phyloP scores from a whole-genome alignment of 164 flowering plant genomes.

The Magnolia officinalis region DNA sequence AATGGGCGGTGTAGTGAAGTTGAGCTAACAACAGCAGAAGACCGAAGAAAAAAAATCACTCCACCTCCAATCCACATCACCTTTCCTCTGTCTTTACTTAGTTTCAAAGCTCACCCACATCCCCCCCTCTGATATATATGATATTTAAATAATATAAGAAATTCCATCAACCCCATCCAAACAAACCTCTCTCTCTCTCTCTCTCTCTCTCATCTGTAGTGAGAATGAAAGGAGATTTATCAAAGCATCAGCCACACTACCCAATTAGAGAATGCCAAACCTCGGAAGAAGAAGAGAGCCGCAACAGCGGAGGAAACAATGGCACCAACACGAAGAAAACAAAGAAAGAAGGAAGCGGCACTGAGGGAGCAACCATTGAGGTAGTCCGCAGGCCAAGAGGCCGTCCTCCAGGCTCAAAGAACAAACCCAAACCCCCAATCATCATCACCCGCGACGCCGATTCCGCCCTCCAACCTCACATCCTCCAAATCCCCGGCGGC shows the following conservation, averaged over 20 bases:
- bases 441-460: no score
- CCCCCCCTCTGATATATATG: not conserved
- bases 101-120: slow-evolving; percentile 7
- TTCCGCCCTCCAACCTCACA: no score
- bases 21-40: not conserved
- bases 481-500: no score
- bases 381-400: no score
- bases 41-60: not conserved
- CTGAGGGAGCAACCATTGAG: no score
- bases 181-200: not conserved
- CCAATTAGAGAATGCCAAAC: slow-evolving; percentile 25
- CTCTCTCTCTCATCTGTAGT: not conserved
- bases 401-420: no score
- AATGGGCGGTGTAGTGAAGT: slow-evolving; percentile 3
- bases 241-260: not conserved
- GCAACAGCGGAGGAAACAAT: slow-evolving; percentile 17
- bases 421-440: no score
- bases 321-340: no score
- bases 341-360: no score
- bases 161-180: not conserved
- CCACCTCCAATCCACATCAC: not conserved
- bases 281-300: slow-evolving; percentile 44
- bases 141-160: no score
- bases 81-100: not conserved
- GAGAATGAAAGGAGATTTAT: slow-evolving; percentile 7